Conservation (phyloP, 1,284 basidiomycete species). For the Boletus calvinii region DNA sequence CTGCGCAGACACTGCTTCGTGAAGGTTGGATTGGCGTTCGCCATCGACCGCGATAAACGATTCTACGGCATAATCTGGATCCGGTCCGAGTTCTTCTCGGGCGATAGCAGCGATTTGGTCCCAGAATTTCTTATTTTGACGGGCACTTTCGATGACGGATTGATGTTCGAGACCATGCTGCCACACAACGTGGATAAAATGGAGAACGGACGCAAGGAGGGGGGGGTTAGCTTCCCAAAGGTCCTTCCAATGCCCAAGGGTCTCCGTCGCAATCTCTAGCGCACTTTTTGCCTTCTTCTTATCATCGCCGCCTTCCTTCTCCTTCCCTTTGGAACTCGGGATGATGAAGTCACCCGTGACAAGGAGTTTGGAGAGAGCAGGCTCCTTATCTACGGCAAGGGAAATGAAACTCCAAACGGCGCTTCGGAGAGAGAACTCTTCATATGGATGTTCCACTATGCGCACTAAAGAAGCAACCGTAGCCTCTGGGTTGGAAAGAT, state of each 20-base stretch:
- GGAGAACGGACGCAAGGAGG: conserved; percentile 71
- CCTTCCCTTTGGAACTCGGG: conserved; percentile 45
- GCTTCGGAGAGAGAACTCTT: conserved; percentile 65
- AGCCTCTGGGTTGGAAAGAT: conserved; percentile 69
- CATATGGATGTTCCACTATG: conserved; percentile 69
- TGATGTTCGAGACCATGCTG: conserved; percentile 79
- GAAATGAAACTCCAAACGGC: conserved; percentile 84
- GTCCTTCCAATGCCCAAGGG: conserved; percentile 66
- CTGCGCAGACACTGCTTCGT: conserved; percentile 61
- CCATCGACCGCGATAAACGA: conserved; percentile 49
- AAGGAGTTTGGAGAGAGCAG: conserved; percentile 82
- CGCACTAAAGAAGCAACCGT: conserved; percentile 60
- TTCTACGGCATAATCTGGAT: conserved; percentile 60
- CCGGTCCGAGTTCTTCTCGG: conserved; percentile 62
- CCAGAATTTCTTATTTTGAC: conserved; percentile 64
- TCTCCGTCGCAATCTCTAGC: conserved; percentile 63
- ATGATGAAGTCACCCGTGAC: conserved; percentile 69
- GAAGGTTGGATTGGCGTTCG: conserved; percentile 53
- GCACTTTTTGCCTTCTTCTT: conserved; percentile 49
- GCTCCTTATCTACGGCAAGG: conserved; percentile 82
- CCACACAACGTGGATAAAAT: conserved; percentile 83
- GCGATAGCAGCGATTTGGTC: conserved; percentile 58
- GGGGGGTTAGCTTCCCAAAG: conserved; percentile 76
- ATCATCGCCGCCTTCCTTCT: conserved; percentile 24
- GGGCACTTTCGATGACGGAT: conserved; percentile 52